Evolutionary conservation across 2,329 filamentous ascomycete genomes (phyloP).

Genomic region (Phoma sp.): DNA sequence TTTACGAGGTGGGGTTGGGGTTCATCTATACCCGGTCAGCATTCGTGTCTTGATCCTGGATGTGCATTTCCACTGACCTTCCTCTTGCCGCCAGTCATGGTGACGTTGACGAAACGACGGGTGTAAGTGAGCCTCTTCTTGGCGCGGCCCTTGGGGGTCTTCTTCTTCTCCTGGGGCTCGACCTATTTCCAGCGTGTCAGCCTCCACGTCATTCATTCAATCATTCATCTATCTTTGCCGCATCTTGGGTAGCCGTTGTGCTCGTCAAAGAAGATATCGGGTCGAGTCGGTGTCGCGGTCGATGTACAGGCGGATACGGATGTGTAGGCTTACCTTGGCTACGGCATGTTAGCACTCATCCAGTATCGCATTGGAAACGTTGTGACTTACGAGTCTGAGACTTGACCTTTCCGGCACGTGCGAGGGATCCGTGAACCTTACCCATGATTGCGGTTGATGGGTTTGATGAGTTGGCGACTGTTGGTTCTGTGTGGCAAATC

Average conservation of each 20-base stretch:
- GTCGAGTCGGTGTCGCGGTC: not conserved
- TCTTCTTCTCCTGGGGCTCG: slow-evolving; percentile 92
- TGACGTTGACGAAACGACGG: slow-evolving; percentile 97
- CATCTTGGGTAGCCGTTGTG: not conserved
- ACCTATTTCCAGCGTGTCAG: slow-evolving; percentile 62
- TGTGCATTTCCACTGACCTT: slow-evolving; percentile 69
- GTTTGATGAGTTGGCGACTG: slow-evolving; percentile 36
- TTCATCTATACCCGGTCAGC: slow-evolving; percentile 69
- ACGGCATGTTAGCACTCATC: slow-evolving; percentile 23
- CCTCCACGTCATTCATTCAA: slow-evolving; percentile 11
- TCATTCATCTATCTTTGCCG: not conserved
- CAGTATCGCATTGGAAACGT: not conserved
- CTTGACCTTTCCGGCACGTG: slow-evolving; percentile 98
- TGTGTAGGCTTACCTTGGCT: slow-evolving; percentile 36
- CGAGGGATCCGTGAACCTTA: slow-evolving; percentile 93
- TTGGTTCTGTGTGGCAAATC: slow-evolving; percentile 43
- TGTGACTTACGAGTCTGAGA: slow-evolving; percentile 51
- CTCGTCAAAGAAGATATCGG: not conserved
- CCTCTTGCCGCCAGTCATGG: slow-evolving; percentile 96
- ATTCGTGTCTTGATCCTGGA: not conserved
- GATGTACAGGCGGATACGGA: not conserved
- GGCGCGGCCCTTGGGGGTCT: slow-evolving; percentile 95
- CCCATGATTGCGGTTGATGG: slow-evolving; percentile 71
- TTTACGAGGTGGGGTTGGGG: slow-evolving; percentile 78
- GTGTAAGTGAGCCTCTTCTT: slow-evolving; percentile 98